Base-by-base conservation (phyloP, 2,329 filamentous ascomycete species). In the Parastagonospora avenae region DNA sequence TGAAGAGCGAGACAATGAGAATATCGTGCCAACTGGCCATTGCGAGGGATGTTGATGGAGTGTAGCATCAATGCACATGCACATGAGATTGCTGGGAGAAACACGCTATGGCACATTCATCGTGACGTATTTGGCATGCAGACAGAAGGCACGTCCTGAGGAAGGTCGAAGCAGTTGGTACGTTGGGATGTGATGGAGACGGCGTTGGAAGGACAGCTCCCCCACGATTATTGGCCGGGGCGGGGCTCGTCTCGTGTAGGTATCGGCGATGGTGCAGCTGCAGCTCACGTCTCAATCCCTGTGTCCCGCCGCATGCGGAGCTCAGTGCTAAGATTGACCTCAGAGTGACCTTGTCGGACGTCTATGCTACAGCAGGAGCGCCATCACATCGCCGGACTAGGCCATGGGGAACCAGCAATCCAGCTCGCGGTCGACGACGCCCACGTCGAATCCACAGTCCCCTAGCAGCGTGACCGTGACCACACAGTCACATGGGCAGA, bases 401-500 rank as follows among this genome's bases (percentile, higher is more conserved):
- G 35, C 35, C 50, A 73, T 74, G 71, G 70, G 70, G 40, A 73
- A 74, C 62, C 70, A 71, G 61, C 46, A 42, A 28, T 48, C 46
- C 30, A 64, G 64, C 43, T 67, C 64, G 48, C 58, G 58, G 52
- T 58, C 65, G 48, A 51, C 60, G 47, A 55, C 58, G 42, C 49
- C 58, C 43, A 55, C 63, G 42, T 60, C 56, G 51, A 63, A 59
- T 50, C 62, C 65, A 55, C 64, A 65, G 45, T 39, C 35, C 35
- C 62, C 61, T 45, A 64, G 60, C 50, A 57, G 56, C 53, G 53
- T 47, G 48, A 36, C 31, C 32, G 37, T 35, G 29, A 30, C 31
- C 9, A 29, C 45, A 14, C 16, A 38, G 48, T 52, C 48, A 49
- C 50, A 55, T 47, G 49, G 30, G 14, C 39, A 39, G 45, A 42